Evolutionary conservation across 2,329 filamentous ascomycete genomes (phyloP).

Genomic region (Pyricularia sp.): DNA sequence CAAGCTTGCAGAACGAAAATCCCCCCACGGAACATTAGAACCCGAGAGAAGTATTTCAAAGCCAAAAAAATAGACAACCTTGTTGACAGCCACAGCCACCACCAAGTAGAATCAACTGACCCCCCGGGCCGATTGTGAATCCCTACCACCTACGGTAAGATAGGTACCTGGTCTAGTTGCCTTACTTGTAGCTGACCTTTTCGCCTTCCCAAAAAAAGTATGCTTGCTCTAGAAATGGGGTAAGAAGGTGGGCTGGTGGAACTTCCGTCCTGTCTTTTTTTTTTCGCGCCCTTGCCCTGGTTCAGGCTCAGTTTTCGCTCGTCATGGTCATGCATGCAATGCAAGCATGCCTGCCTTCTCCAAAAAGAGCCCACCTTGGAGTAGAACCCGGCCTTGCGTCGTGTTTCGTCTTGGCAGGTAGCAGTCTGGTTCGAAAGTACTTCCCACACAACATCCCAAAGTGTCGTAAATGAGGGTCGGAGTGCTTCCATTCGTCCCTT

Average conservation of each 20-base stretch:
- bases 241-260: neutral
- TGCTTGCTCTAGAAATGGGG: neutral
- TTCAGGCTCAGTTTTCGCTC: neutral
- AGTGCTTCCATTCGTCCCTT: neutral
- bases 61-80: neutral
- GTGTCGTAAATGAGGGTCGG: neutral
- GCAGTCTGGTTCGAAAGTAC: neutral
- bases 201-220: neutral
- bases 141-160: neutral
- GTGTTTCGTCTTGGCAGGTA: neutral
- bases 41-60: neutral
- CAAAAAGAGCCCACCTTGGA: neutral
- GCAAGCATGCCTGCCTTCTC: neutral
- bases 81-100: neutral
- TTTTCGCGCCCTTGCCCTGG: neutral
- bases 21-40: neutral
- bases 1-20: neutral
- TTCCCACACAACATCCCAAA: neutral
- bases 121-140: neutral
- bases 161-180: neutral
- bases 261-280: neutral
- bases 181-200: neutral
- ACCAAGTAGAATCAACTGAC: neutral
- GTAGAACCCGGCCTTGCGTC: neutral
- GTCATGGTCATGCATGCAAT: neutral